Base-by-base conservation (phyloP, 2,329 filamentous ascomycete genomes). In the Monosporascus sp. region DNA sequence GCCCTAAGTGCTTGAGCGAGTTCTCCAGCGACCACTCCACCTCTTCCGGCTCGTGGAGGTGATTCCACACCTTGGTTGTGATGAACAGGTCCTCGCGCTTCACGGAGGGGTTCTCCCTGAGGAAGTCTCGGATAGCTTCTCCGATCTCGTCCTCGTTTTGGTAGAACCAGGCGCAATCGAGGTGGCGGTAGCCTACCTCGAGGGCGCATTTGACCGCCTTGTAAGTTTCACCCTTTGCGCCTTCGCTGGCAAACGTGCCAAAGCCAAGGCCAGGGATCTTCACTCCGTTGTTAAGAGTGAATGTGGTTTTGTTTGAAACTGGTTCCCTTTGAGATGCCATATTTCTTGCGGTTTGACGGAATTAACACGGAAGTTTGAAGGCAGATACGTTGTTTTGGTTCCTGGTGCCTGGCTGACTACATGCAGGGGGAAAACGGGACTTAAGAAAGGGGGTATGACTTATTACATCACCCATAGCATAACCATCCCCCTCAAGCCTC, bases 41-140 rank as follows among this genome's bases (percentile, higher is more conserved):
- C 58, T 83, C 79, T 46, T 82, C 75, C 0, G 78, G 79, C 58
- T 80, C 75, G 68, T 86, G 83, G 72, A 82, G 82, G 61, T 83
- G 79, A 72, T 87, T 86, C 75, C 86, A 85, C 41, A 88, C 77
- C 73, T 88, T 89, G 57, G 83, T 86, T 54, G 83, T 87, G 54
- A 82, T 66, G 74, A 78, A 82, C 62, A 82, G 74, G 56, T 82
- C 74, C 49, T 74, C 70, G 25, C 79, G 74, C 51, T 77, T 74
- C 7, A 82, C 74, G 1, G 76, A 77, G 8, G 67, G 59, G 65
- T 67, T 70, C 52, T 67, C 63, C 58, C 60, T 63, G 25, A 70
- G 63, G 61, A 72, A 73, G 61, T 74, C 78, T 51, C 75, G 75
- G 61, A 85, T 77, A 20, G 77, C 82, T 24, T 76, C 69, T 50